phyloP scores from a whole-genome alignment of 345 rosid genomes.

The Euphorbia pulcherrima region DNA sequence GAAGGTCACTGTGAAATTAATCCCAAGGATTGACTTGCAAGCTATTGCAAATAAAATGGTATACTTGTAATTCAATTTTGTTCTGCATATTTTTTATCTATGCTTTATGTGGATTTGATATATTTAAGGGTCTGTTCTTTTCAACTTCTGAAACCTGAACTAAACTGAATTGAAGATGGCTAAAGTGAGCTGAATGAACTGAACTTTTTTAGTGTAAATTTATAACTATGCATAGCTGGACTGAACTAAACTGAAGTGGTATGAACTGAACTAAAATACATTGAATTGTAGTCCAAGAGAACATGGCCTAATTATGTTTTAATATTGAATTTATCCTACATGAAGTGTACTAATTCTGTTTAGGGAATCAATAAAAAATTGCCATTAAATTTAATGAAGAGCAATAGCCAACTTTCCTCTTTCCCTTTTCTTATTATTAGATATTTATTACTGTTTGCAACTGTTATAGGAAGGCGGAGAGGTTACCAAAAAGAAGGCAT shows the following conservation, averaged over 20 bases:
- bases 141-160: too few species aligned
- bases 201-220: too few species aligned
- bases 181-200: too few species aligned
- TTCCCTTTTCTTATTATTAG: neutral
- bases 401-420: neutral
- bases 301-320: neutral
- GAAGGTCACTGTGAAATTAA: slow-evolving; percentile 82
- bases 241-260: too few species aligned
- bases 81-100: neutral
- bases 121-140: too few species aligned
- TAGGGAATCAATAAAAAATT: neutral
- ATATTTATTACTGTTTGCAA: neutral
- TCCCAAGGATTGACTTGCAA: slow-evolving; percentile 90
- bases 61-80: slow-evolving; percentile 15
- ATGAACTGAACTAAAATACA: too few species aligned
- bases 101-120: neutral
- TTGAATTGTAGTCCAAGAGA: too few species aligned
- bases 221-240: too few species aligned
- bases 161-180: too few species aligned
- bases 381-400: neutral
- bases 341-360: neutral
- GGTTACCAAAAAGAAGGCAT: slow-evolving; percentile 78
- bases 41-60: slow-evolving; percentile 93
- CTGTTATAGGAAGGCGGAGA: slow-evolving; percentile 74
- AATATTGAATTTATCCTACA: neutral